These are phyloP conservation scores for Chondrostereum purpureum DNA, from an alignment of 1,284 basidiomycete species.

Conservation along the genomic window DNA sequence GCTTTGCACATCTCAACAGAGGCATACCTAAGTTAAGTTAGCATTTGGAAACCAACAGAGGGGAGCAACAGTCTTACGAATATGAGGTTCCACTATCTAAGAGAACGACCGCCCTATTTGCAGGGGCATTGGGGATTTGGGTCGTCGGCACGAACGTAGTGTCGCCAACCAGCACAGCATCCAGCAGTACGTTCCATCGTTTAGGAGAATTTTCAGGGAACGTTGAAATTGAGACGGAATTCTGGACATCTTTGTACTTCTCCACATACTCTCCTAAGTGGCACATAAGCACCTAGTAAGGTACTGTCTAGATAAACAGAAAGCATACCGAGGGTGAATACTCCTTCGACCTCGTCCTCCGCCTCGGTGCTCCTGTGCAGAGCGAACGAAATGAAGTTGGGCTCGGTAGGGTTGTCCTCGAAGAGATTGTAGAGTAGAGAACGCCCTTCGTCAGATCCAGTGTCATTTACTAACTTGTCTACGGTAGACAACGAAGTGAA, in stretches of 20 bases:
- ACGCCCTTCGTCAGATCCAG: constrained; percentile 52
- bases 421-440: constrained; percentile 72
- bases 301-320: not conserved
- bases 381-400: constrained; percentile 73
- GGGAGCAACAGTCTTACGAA: constrained; percentile 48
- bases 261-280: constrained; percentile 46
- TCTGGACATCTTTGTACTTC: constrained; percentile 48
- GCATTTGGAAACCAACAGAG: constrained; percentile 9
- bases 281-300: not conserved
- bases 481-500: constrained; percentile 69
- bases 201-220: constrained; percentile 56
- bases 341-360: constrained; percentile 50
- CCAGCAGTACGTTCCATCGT: constrained; percentile 71
- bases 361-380: constrained; percentile 52
- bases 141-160: constrained; percentile 46
- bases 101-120: constrained; percentile 61
- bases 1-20: constrained; percentile 53
- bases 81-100: constrained; percentile 76
- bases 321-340: constrained; percentile 58
- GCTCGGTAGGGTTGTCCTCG: constrained; percentile 54
- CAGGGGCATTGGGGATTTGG: constrained; percentile 48
- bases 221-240: constrained; percentile 54
- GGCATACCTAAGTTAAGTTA: constrained; percentile 44
- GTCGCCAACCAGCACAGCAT: constrained; percentile 54
- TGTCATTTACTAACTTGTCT: constrained; percentile 51